Evolutionary conservation across 2,329 filamentous ascomycete species (phyloP).

Genomic region (Cercospora sp.): DNA sequence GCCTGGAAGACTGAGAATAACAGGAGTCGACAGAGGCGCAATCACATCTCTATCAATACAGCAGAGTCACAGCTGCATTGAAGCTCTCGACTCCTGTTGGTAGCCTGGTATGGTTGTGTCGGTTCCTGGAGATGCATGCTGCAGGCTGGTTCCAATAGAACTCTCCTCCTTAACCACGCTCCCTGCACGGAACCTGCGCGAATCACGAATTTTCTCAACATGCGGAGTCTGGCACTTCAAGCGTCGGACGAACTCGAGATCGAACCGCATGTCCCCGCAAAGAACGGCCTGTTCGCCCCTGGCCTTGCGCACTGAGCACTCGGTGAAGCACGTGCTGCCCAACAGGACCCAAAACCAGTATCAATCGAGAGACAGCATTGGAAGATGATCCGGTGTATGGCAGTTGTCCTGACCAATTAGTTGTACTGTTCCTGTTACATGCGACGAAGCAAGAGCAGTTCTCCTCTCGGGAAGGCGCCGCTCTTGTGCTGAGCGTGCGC

Average conservation of each 20-base stretch:
- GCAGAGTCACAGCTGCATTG: neutral
- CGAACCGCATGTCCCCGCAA: neutral
- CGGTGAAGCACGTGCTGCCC: neutral
- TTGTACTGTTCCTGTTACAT: neutral
- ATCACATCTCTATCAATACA: neutral
- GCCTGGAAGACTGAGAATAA: neutral
- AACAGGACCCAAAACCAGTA: neutral
- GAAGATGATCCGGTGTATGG: too few relatives aligned
- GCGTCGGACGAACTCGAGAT: neutral
- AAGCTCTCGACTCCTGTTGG: neutral
- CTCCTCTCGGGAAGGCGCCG: neutral
- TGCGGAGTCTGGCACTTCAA: neutral
- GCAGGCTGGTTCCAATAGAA: neutral
- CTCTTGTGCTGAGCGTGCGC: neutral
- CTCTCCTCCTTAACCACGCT: constrained; percentile 1
- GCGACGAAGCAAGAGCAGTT: neutral
- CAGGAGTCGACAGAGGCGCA: neutral
- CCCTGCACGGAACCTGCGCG: neutral
- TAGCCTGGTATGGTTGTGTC: neutral
- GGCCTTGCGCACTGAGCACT: neutral
- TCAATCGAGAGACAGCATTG: too few relatives aligned
- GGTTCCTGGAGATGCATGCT: neutral
- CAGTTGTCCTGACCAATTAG: too few relatives aligned
- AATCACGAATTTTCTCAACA: neutral
- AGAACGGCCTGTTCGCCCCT: neutral